These are phyloP conservation scores for Thielaviopsis populi DNA, from an alignment of 2,329 filamentous ascomycete genomes.

Conservation along the genomic window DNA sequence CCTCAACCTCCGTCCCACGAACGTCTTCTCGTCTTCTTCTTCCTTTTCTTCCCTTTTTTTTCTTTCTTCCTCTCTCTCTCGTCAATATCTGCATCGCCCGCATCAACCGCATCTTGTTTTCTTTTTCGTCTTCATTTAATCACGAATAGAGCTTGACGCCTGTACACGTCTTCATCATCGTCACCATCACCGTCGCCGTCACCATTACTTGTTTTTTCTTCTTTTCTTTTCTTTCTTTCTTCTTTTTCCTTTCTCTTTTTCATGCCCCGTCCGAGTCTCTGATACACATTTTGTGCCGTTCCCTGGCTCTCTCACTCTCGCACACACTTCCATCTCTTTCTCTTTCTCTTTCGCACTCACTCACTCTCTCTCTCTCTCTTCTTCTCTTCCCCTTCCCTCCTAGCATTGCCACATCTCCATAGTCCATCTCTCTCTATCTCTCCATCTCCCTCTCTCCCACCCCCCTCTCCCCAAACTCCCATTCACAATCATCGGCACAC, in stretches of 20 bases:
- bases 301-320: no score
- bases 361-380: slow-evolving; percentile 18
- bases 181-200: neutral
- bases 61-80: slow-evolving; percentile 1
- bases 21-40: slow-evolving; percentile 5
- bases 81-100: neutral
- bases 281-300: no score
- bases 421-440: neutral
- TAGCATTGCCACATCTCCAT: neutral
- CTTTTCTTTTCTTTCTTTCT: slow-evolving; percentile 21
- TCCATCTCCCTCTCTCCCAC: neutral
- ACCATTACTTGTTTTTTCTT: slow-evolving; percentile 8
- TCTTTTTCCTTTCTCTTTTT: slow-evolving; percentile 22
- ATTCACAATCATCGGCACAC: no score
- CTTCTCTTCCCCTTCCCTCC: slow-evolving; percentile 8
- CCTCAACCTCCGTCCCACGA: slow-evolving; percentile 1
- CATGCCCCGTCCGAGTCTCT: no score
- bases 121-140: neutral
- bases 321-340: slow-evolving; percentile 20
- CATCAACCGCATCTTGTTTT: slow-evolving; percentile 9
- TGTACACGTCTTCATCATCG: neutral
- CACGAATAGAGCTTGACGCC: neutral
- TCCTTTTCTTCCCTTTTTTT: slow-evolving; percentile 5
- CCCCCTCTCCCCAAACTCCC: neutral
- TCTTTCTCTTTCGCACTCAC: slow-evolving; percentile 16